A percentile compares a stretch with the other conserved stretches of the same genome.
phyloP scores from a whole-genome alignment of 1,284 basidiomycete genomes.

The Puccinia polysora region DNA sequence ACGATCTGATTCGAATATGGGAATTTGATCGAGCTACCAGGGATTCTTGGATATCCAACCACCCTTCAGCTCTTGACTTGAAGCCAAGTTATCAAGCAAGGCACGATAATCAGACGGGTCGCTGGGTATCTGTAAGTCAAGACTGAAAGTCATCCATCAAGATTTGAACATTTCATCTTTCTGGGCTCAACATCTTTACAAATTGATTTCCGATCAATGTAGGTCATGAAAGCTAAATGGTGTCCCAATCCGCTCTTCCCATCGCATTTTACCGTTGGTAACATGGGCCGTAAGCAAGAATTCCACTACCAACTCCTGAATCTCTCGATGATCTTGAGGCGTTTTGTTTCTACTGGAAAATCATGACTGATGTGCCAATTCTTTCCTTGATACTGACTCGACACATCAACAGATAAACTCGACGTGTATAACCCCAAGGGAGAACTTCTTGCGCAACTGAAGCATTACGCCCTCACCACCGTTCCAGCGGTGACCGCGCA shows the following conservation, averaged over 20 bases:
- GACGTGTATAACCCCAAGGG: slow-evolving; percentile 36
- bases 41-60: not conserved
- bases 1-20: slow-evolving; percentile 28
- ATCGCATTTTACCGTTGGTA: slow-evolving; percentile 34
- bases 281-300: slow-evolving; percentile 30
- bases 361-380: not conserved
- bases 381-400: too few species aligned
- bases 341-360: not conserved
- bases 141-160: not conserved
- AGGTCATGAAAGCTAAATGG: slow-evolving; percentile 41
- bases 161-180: not conserved
- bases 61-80: not conserved
- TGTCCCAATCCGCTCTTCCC: slow-evolving; percentile 27
- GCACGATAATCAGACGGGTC: slow-evolving; percentile 40
- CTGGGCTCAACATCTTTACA: not conserved
- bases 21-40: slow-evolving; percentile 2
- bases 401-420: slow-evolving; percentile 13
- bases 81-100: slow-evolving; percentile 1
- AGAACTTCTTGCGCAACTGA: slow-evolving; percentile 21
- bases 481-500: slow-evolving; percentile 35
- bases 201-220: not conserved
- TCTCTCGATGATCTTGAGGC: not conserved
- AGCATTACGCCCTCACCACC: slow-evolving; percentile 21
- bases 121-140: slow-evolving; percentile 35
- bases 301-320: not conserved